phyloP scores from a whole-genome alignment of 148 eudicot species.

The Rhododendron williamsianum region DNA sequence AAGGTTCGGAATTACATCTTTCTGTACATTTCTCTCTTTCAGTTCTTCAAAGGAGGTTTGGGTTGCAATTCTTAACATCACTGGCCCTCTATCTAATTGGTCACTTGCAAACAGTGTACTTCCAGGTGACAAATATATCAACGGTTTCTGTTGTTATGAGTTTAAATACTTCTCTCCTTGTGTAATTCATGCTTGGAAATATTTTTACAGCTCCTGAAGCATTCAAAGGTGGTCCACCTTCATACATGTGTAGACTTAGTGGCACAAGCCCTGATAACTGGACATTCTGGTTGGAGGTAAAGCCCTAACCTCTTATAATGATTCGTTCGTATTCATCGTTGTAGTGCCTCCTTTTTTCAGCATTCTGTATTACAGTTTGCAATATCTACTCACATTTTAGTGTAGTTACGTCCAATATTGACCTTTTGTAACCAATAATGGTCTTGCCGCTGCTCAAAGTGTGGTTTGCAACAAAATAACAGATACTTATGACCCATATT shows the following conservation, averaged over 20 bases:
- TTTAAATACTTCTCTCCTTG: background rate
- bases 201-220: slow-evolving; percentile 60
- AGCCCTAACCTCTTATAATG: slow-evolving; percentile 1
- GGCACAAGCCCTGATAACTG: slow-evolving; percentile 73
- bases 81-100: slow-evolving; percentile 91
- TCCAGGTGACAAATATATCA: slow-evolving; percentile 43
- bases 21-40: slow-evolving; percentile 13
- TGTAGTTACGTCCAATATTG: background rate
- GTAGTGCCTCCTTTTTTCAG: background rate
- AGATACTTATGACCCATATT: background rate
- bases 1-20: background rate
- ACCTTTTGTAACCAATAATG: background rate
- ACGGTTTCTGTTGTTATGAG: background rate
- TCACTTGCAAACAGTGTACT: slow-evolving; percentile 68
- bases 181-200: slow-evolving; percentile 7
- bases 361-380: background rate
- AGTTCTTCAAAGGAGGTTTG: slow-evolving; percentile 90
- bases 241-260: slow-evolving; percentile 82
- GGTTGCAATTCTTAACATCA: slow-evolving; percentile 83
- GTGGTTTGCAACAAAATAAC: background rate
- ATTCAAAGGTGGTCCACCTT: slow-evolving; percentile 65
- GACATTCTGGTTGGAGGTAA: slow-evolving; percentile 97
- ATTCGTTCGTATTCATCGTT: background rate
- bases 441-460: background rate
- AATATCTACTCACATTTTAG: background rate